phyloP scores from a whole-genome alignment of 139 green algal genomes.

The Cymbomonas tetramitiformis region DNA sequence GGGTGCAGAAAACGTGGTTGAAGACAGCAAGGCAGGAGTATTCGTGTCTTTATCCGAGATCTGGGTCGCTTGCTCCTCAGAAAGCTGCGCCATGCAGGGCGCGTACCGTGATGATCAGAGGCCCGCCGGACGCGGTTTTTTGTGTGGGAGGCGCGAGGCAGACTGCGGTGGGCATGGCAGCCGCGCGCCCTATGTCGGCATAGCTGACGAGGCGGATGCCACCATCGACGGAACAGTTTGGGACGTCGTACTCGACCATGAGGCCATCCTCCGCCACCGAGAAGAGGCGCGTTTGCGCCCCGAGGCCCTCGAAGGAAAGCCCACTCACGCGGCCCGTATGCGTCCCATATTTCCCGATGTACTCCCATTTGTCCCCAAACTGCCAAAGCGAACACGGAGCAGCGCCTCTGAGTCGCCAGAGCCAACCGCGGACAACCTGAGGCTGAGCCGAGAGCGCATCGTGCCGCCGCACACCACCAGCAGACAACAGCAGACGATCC shows the following conservation, averaged over 20 bases:
- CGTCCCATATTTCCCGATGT: constrained; percentile 37
- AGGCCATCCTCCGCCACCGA: constrained; percentile 43
- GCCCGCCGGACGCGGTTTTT: background rate
- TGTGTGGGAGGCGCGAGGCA: background rate
- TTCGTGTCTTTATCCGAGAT: too few relatives aligned
- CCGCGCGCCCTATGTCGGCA: background rate
- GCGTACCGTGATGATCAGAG: too few relatives aligned
- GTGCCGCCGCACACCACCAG: too few relatives aligned
- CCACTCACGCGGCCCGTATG: constrained; percentile 36
- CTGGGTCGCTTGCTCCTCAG: too few relatives aligned
- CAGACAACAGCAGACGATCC: too few relatives aligned
- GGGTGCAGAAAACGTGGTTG: too few relatives aligned
- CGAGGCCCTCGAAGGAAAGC: constrained; percentile 39
- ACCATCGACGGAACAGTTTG: constrained; percentile 6
- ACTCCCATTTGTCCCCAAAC: constrained; percentile 35
- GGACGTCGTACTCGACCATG: constrained; percentile 50
- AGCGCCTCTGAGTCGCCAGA: too few relatives aligned
- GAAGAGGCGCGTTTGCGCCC: constrained; percentile 44
- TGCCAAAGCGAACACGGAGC: too few relatives aligned
- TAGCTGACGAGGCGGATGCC: constrained; percentile 25
- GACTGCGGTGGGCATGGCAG: background rate
- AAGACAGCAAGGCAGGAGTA: too few relatives aligned
- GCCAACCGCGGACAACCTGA: too few relatives aligned
- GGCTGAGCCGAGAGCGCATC: too few relatives aligned
- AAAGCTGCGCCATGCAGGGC: too few relatives aligned